Evolutionary conservation across 257 asterid genomes (phyloP), one percentile per base, ranked within the genome.

Genomic region (Phtheirospermum japonicum): DNA sequence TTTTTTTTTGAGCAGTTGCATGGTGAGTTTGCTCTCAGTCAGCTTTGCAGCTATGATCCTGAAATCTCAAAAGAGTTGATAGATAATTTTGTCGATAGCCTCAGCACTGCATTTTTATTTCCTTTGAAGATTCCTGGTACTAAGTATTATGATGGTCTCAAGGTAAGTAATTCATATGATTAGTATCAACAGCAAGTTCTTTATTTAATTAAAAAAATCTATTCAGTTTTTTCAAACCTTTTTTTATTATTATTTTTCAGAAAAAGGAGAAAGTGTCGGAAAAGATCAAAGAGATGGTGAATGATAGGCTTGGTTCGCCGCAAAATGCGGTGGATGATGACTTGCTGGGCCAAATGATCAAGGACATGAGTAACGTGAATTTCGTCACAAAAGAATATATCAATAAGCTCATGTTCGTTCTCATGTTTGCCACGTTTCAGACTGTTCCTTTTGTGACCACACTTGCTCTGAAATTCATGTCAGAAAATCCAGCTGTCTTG

Each of bases 81-180:
- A 8, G 13, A 65, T n/a, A 34, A 14, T 9, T 62, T 46, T 20
- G 4, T 14, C 19, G 11, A 59, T 14, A 12, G 57, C 40, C 0
- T 40, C 4, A 30, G 18, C 34, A 61, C 28, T 63, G 42, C 57
- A 31, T 30, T 71, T 65, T 67, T 77, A 30, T 63, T 76, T 10
- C 81, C 81, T 4, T 16, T 71, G 33, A 67, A 76, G 23, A 58
- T 76, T 16, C 81, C 81, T 45, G 81, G 81, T 13, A 71, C 81
- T 4, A 50, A 28, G 10, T 71, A 49, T 61, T 59, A 76, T 36
- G 67, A 58, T 18, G 31, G 68, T 63, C 37, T 71, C 30, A 63
- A 75, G 79, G 79, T 70, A 60, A 9, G 28, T 23, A 23, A 23
- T 23, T 23, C 1, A 23, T 23, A 1, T 23, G 3, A 23, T 23